Conservation (phyloP, 2,329 filamentous ascomycete genomes). For the Didymella exigua region DNA sequence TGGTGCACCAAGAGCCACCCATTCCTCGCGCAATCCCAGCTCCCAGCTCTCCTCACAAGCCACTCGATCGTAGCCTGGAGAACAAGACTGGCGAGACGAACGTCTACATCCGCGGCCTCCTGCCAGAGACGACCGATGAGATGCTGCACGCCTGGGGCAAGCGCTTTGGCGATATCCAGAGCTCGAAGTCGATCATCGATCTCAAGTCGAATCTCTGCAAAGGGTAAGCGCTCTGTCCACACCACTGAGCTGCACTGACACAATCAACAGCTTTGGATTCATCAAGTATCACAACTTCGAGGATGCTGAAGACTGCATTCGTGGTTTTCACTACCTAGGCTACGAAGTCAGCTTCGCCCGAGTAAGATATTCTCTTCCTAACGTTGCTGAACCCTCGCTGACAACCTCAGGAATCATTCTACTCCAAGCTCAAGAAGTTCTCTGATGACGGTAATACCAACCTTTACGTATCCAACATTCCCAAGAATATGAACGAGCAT, state of each 20-base stretch:
- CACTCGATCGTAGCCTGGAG: constrained; percentile 89
- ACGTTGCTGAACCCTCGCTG: constrained; percentile 6
- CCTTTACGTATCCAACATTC: constrained; percentile 96
- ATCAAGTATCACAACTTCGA: constrained; percentile 90
- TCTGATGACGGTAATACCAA: constrained; percentile 90
- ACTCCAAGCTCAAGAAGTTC: constrained; percentile 95
- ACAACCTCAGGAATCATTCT: constrained; percentile 78
- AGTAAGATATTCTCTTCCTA: constrained; percentile 57
- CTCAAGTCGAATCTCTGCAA: constrained; percentile 92
- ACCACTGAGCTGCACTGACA: constrained; percentile 12
- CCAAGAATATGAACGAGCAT: constrained; percentile 87
- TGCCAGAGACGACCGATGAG: constrained; percentile 93
- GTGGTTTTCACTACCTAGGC: constrained; percentile 89
- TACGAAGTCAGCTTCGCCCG: constrained; percentile 98
- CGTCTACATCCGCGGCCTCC: constrained; percentile 95
- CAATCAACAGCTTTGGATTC: constrained; percentile 79
- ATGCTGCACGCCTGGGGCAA: constrained; percentile 80
- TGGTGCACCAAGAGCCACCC: constrained; percentile 71
- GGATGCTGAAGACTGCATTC: constrained; percentile 94
- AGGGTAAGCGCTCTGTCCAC: constrained; percentile 64
- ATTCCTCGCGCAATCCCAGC: constrained; percentile 91
- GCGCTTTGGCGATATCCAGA: constrained; percentile 92
- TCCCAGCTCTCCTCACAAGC: constrained; percentile 83
- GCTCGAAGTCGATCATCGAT: constrained; percentile 98
- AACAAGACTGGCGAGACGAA: constrained; percentile 96